phyloP scores from a whole-genome alignment of 345 rosid genomes.

The Trapa bicornis region DNA sequence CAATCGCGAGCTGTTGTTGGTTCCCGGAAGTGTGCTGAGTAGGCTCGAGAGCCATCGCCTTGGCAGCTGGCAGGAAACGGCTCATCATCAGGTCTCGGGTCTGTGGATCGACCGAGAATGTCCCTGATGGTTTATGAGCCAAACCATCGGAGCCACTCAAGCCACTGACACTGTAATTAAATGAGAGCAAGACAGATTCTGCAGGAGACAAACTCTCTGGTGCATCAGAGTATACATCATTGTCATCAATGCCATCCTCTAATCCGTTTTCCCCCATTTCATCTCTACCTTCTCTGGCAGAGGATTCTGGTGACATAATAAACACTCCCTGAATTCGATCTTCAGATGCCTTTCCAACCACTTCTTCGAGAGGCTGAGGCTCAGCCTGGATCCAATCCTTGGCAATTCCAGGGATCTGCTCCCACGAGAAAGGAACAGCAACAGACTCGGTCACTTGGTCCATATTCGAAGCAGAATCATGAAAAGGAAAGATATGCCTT shows the following conservation, averaged over 20 bases:
- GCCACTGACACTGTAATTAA: slow-evolving; percentile 42
- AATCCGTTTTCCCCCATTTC: slow-evolving; percentile 16
- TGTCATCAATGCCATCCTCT: slow-evolving; percentile 22
- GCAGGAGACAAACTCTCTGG: slow-evolving; percentile 37
- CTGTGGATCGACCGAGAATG: slow-evolving; percentile 34
- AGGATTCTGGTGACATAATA: neutral
- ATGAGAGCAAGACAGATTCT: slow-evolving; percentile 45
- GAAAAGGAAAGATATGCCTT: slow-evolving; percentile 16
- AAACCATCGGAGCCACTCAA: slow-evolving; percentile 41
- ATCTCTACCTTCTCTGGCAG: neutral
- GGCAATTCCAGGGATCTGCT: slow-evolving; percentile 63
- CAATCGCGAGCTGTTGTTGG: slow-evolving; percentile 20
- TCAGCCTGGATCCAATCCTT: slow-evolving; percentile 15
- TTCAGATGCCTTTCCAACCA: neutral
- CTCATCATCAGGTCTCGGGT: slow-evolving; percentile 78
- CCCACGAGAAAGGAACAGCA: slow-evolving; percentile 88
- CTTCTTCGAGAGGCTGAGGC: slow-evolving; percentile 7
- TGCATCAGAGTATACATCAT: slow-evolving; percentile 68
- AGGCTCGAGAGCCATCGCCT: slow-evolving; percentile 75
- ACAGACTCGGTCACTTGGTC: slow-evolving; percentile 64
- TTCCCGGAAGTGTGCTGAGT: slow-evolving; percentile 51
- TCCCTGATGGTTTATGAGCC: slow-evolving; percentile 33
- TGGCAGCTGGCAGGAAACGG: slow-evolving; percentile 92
- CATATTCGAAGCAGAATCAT: slow-evolving; percentile 20
- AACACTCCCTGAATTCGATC: neutral